Percentiles rank a stretch among this genome's conserved stretches.
Conservation (phyloP, 305 asterid genomes). For the Petunia hybrid region DNA sequence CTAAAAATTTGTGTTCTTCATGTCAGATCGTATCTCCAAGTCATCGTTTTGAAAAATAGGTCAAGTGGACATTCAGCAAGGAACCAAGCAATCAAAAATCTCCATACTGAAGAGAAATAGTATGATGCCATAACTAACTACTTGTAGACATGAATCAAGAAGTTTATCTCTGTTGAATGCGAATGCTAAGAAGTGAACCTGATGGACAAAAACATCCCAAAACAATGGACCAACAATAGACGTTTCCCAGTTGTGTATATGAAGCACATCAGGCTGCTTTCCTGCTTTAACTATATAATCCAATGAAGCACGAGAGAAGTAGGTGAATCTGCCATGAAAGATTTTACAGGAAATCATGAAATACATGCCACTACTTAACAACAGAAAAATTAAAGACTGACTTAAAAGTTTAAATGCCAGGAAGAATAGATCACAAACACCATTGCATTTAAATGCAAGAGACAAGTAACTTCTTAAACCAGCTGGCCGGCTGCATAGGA, state of each 20-base stretch:
- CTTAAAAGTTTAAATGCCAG: background rate
- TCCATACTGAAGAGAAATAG: conserved; percentile 5
- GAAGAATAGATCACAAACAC: conserved; percentile 21
- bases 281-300: conserved; percentile 83
- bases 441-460: background rate
- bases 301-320: conserved; percentile 88
- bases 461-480: conserved; percentile 16
- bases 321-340: conserved; percentile 71
- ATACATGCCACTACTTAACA: background rate
- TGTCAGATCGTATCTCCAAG: background rate
- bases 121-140: background rate
- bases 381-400: conserved; percentile 25
- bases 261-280: conserved; percentile 87
- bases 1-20: background rate
- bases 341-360: conserved; percentile 26
- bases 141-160: background rate
- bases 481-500: background rate
- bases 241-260: conserved; percentile 89
- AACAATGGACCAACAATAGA: conserved; percentile 84
- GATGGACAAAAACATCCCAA: conserved; percentile 86
- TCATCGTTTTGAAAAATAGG: conserved; percentile 10
- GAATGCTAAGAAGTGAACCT: conserved; percentile 51
- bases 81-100: background rate
- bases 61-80: background rate
- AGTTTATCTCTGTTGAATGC: background rate